Evolutionary conservation across 2,329 filamentous ascomycete species (phyloP).

Genomic region (Stagonosporopsis cucurbitacearum): DNA sequence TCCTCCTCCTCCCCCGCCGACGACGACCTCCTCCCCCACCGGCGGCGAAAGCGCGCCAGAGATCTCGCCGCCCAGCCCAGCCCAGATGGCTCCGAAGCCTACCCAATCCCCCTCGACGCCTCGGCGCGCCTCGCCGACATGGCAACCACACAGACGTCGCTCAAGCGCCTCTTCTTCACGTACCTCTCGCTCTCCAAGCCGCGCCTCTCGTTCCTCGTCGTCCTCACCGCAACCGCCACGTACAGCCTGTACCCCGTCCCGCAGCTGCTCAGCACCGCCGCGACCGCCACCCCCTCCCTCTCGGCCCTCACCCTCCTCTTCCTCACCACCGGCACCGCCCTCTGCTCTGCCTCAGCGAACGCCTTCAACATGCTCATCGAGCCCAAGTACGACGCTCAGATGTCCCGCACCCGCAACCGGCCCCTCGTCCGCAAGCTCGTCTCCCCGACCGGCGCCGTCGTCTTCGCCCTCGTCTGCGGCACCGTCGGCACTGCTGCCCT

Average conservation of each 20-base stretch:
- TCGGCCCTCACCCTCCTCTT: slow-evolving; percentile 91
- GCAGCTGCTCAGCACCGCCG: slow-evolving; percentile 74
- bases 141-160: slow-evolving; percentile 61
- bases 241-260: slow-evolving; percentile 95
- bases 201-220: slow-evolving; percentile 86
- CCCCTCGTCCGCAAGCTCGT: slow-evolving; percentile 86
- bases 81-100: slow-evolving; percentile 29
- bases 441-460: slow-evolving; percentile 70
- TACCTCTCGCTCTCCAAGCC: slow-evolving; percentile 95
- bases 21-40: slow-evolving; percentile 45
- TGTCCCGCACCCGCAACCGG: slow-evolving; percentile 90
- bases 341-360: slow-evolving; percentile 91
- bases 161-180: slow-evolving; percentile 74
- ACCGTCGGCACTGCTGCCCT: slow-evolving; percentile 72
- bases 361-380: slow-evolving; percentile 98
- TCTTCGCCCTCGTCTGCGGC: slow-evolving; percentile 81
- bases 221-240: slow-evolving; percentile 86
- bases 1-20: no score
- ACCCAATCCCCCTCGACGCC: slow-evolving; percentile 61
- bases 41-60: slow-evolving; percentile 41
- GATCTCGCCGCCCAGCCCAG: slow-evolving; percentile 27
- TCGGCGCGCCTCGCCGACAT: slow-evolving; percentile 65
- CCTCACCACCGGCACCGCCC: slow-evolving; percentile 84
- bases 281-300: slow-evolving; percentile 75
- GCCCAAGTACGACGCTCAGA: slow-evolving; percentile 84